Percentiles rank a stretch among this genome's conserved stretches.
Evolutionary conservation across 192 early-diverging fungal species (phyloP).

Genomic region (Spizellomyces punctatus): DNA sequence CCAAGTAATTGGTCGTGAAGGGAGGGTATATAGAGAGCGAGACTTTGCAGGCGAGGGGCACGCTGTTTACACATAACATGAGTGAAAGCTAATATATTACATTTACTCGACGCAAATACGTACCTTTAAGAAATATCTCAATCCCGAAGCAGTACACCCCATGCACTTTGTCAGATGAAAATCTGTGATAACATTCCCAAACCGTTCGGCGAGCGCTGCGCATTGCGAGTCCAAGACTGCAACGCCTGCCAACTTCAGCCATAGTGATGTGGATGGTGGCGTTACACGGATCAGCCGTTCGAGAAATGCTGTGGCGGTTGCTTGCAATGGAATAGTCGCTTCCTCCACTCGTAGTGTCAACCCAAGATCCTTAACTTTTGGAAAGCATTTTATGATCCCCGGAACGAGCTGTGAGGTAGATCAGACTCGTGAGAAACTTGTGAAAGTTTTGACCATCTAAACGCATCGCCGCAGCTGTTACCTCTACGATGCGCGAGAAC

Average conservation of each 20-base stretch:
- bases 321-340: constrained; percentile 15
- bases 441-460: not conserved
- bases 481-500: constrained; percentile 23
- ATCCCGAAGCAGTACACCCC: constrained; percentile 23
- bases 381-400: constrained; percentile 29
- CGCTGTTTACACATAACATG: not conserved
- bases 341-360: constrained; percentile 30
- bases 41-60: constrained; percentile 19
- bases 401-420: constrained; percentile 14
- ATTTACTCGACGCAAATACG: not conserved
- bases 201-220: constrained; percentile 21
- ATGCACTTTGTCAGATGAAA: constrained; percentile 32
- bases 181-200: constrained; percentile 24
- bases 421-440: too few relatives aligned
- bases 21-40: constrained; percentile 30
- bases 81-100: not conserved
- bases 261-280: constrained; percentile 11
- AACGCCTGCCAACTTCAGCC: constrained; percentile 28
- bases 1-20: constrained; percentile 24
- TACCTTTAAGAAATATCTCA: constrained; percentile 22
- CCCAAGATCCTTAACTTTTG: constrained; percentile 21
- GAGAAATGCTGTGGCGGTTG: constrained; percentile 27
- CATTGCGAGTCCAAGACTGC: constrained; percentile 32
- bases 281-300: constrained; percentile 23
- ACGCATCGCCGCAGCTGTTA: not conserved